A percentile compares a stretch with the other conserved stretches of the same genome.
Conservation (phyloP, 805 yeast genomes). For the Pichia phayaonensis region DNA sequence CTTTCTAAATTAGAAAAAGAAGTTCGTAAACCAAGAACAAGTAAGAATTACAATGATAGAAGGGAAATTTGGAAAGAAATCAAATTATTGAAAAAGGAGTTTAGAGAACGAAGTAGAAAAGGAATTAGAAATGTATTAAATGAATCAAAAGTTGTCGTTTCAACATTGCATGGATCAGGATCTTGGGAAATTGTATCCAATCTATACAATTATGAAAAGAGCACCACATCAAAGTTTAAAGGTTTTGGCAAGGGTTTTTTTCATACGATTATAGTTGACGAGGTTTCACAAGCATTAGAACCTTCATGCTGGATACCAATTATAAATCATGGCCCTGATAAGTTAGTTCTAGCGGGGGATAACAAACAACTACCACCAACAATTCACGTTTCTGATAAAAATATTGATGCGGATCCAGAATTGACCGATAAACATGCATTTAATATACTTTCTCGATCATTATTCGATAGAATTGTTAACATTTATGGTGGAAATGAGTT, state of each 20-base stretch:
- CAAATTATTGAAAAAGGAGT: conserved; percentile 62
- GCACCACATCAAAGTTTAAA: neutral
- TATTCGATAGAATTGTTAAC: conserved; percentile 72
- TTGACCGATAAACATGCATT: conserved; percentile 30
- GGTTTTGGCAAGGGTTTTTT: conserved; percentile 32
- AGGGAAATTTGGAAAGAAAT: conserved; percentile 61
- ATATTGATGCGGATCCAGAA: neutral
- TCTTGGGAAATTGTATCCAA: conserved; percentile 56
- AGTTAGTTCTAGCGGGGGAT: conserved; percentile 85
- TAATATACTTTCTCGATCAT: conserved; percentile 48
- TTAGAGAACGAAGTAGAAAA: conserved; percentile 56
- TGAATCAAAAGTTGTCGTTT: conserved; percentile 60
- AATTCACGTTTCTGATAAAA: conserved; percentile 36
- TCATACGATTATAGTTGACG: conserved; percentile 84
- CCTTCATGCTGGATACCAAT: conserved; percentile 97
- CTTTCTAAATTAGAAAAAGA: conserved; percentile 18
- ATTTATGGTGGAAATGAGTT: conserved; percentile 35
- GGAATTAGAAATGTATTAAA: conserved; percentile 50
- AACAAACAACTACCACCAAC: conserved; percentile 91
- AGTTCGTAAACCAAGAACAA: conserved; percentile 42
- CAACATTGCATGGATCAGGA: conserved; percentile 87
- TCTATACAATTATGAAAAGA: conserved; percentile 25
- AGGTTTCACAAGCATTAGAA: conserved; percentile 88
- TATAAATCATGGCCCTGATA: conserved; percentile 51
- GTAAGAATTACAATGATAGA: conserved; percentile 48